These are phyloP conservation scores for Rutidosis leptorrhynchoides DNA, from an alignment of 129 eudicot genomes.

Conservation along the genomic window DNA sequence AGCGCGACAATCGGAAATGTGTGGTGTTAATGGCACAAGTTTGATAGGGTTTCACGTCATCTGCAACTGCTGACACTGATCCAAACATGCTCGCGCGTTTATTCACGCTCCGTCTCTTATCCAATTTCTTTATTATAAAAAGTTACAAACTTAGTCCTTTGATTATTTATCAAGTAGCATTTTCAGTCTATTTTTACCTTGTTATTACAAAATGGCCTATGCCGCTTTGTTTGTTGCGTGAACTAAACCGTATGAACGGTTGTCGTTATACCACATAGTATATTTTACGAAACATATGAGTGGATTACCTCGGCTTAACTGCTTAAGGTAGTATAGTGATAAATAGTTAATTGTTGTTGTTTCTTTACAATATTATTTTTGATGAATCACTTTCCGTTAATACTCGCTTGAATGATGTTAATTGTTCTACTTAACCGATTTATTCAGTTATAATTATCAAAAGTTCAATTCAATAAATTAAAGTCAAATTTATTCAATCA, in stretches of 20 bases:
- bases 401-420: no score
- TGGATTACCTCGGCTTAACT: no score
- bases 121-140: conserved; percentile 1
- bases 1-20: conserved; percentile 19
- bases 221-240: neutral
- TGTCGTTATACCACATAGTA: neutral
- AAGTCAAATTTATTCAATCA: no score
- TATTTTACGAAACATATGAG: neutral
- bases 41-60: conserved; percentile 40
- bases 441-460: no score
- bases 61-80: conserved; percentile 21
- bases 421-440: no score
- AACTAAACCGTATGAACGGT: neutral
- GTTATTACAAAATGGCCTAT: neutral
- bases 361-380: no score
- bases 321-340: no score
- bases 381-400: no score
- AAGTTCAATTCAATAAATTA: no score
- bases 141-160: conserved; percentile 10
- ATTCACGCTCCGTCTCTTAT: conserved; percentile 28
- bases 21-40: conserved; percentile 26
- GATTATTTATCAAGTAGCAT: neutral
- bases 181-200: neutral
- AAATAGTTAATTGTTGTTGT: no score
- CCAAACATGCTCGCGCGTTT: conserved; percentile 33